Conservation (phyloP, 148 eudicot species). For the Rhododendron ovatum region DNA sequence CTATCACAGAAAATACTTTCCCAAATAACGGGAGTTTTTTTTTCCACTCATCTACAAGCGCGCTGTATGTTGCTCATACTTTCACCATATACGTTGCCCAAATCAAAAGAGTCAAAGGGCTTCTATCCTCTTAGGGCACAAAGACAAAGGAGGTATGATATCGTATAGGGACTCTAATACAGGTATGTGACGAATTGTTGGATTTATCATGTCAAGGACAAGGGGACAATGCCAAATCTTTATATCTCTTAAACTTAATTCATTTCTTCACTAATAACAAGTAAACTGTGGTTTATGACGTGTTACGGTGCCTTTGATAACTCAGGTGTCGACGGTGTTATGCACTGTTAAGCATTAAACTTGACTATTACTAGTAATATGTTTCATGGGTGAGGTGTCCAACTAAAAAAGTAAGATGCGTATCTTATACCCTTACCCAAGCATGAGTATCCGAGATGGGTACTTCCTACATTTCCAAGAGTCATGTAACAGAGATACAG, state of each 20-base stretch:
- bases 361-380: not conserved
- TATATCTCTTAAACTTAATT: not conserved
- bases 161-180: not conserved
- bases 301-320: no score
- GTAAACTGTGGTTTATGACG: not conserved
- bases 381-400: not conserved
- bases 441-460: not conserved
- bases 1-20: no score
- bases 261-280: not conserved
- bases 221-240: not conserved
- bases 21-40: not conserved
- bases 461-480: not conserved
- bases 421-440: not conserved
- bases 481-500: not conserved
- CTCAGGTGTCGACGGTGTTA: not conserved
- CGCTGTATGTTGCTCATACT: not conserved
- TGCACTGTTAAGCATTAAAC: not conserved
- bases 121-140: not conserved
- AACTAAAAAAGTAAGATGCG: not conserved
- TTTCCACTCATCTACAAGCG: not conserved
- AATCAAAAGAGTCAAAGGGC: not conserved
- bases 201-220: not conserved
- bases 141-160: not conserved
- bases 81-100: not conserved
- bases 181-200: not conserved